Evolutionary conservation across 768 basidiomycete species (phyloP).

Genomic region (Pleurotus tuber-regium): DNA sequence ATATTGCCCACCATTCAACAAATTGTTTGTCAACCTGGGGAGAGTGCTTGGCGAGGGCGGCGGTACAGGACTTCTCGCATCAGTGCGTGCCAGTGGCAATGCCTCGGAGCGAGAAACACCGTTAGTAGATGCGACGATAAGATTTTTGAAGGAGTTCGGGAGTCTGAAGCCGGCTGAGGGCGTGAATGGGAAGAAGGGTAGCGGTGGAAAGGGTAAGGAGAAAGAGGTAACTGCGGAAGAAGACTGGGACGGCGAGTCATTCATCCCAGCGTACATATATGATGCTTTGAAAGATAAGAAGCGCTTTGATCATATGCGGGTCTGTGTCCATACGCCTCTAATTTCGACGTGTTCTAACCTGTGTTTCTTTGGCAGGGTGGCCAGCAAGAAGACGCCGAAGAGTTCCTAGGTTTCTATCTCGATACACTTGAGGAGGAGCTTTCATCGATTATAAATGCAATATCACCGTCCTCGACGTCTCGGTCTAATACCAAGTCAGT

Average conservation of each 20-base stretch:
- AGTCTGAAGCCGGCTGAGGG: constrained; percentile 25
- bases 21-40: constrained; percentile 71
- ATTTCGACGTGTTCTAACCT: constrained; percentile 8
- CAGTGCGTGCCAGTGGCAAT: constrained; percentile 25
- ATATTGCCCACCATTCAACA: constrained; percentile 85
- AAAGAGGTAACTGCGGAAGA: constrained; percentile 37
- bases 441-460: constrained; percentile 56
- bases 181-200: constrained; percentile 24
- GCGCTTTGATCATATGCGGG: constrained; percentile 90
- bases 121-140: constrained; percentile 64
- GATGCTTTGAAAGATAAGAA: constrained; percentile 93
- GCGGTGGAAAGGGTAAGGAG: constrained; percentile 38
- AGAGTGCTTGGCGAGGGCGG: constrained; percentile 34
- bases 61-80: constrained; percentile 25
- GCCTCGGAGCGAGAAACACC: constrained; percentile 37
- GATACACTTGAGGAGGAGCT: constrained; percentile 95
- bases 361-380: constrained; percentile 53
- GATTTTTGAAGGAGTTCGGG: constrained; percentile 77
- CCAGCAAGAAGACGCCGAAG: constrained; percentile 97
- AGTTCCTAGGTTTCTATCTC: constrained; percentile 96
- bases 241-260: constrained; percentile 58
- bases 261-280: constrained; percentile 84
- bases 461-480: constrained; percentile 41
- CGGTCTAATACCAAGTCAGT: constrained; percentile 27
- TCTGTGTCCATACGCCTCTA: constrained; percentile 34